phyloP scores from a whole-genome alignment of 164 flowering plant genomes.

The Annona squamosa region DNA sequence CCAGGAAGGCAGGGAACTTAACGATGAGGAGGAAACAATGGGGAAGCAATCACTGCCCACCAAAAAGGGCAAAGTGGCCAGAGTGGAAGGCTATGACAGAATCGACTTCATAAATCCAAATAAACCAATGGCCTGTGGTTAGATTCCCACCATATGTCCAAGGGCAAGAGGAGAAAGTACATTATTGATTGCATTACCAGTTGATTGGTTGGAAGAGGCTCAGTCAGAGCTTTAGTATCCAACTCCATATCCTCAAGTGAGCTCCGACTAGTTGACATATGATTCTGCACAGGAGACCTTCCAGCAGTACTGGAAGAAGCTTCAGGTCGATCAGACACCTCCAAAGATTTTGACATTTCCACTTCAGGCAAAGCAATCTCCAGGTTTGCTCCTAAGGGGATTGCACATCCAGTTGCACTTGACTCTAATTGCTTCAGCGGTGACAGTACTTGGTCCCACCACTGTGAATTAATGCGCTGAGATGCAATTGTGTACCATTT shows the following conservation, averaged over 20 bases:
- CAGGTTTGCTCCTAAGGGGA: constrained; percentile 17
- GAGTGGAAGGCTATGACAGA: neutral
- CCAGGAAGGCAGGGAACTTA: neutral
- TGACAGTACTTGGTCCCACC: constrained; percentile 86
- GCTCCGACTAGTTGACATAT: constrained; percentile 31
- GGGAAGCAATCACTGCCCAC: neutral
- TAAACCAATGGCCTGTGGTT: too few species aligned
- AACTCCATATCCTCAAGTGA: constrained; percentile 89
- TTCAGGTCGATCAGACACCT: constrained; percentile 8
- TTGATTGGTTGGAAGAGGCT: constrained; percentile 96
- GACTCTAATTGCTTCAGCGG: constrained; percentile 72
- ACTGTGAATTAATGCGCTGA: constrained; percentile 47
- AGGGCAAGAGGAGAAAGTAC: neutral
- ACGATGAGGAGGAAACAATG: too few species aligned
- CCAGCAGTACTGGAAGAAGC: neutral
- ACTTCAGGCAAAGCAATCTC: constrained; percentile 12
- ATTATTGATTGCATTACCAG: constrained; percentile 38
- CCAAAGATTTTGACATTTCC: constrained; percentile 14
- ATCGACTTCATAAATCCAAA: too few species aligned
- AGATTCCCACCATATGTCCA: neutral
- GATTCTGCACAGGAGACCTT: constrained; percentile 15
- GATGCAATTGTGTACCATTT: constrained; percentile 82
- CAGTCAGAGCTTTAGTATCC: constrained; percentile 84
- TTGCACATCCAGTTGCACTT: constrained; percentile 44
- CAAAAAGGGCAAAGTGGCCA: neutral